Evolutionary conservation across 2,329 filamentous ascomycete genomes (phyloP).

Genomic region (Onygena corvina): DNA sequence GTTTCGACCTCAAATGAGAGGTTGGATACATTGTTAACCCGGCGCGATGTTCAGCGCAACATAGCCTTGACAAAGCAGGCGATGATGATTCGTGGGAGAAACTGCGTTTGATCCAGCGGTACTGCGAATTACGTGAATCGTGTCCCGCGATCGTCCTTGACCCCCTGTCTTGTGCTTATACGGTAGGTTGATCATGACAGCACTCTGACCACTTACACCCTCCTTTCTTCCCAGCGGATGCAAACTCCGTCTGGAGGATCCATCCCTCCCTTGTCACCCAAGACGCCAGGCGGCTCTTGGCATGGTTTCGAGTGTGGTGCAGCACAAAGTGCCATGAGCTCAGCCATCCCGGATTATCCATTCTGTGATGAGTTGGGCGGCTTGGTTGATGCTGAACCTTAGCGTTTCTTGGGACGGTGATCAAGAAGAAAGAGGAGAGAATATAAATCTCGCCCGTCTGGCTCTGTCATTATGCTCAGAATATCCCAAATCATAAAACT

Average conservation of each 20-base stretch:
- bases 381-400: neutral
- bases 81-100: neutral
- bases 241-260: neutral
- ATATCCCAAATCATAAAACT: neutral
- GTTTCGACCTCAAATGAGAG: no score
- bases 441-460: neutral
- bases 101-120: neutral
- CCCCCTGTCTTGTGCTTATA: neutral
- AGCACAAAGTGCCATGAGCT: conserved; percentile 1
- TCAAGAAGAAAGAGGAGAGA: neutral
- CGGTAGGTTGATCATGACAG: neutral
- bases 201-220: neutral
- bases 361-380: neutral
- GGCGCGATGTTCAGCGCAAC: neutral
- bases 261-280: neutral
- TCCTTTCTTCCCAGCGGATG: neutral
- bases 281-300: neutral
- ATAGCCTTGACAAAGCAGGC: neutral
- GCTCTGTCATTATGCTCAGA: neutral
- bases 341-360: neutral
- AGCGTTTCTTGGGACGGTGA: neutral
- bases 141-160: neutral
- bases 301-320: neutral
- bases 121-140: neutral
- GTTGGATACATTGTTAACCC: no score